Base-by-base conservation (phyloP, 805 yeast species). In the Ogataea henricii region DNA sequence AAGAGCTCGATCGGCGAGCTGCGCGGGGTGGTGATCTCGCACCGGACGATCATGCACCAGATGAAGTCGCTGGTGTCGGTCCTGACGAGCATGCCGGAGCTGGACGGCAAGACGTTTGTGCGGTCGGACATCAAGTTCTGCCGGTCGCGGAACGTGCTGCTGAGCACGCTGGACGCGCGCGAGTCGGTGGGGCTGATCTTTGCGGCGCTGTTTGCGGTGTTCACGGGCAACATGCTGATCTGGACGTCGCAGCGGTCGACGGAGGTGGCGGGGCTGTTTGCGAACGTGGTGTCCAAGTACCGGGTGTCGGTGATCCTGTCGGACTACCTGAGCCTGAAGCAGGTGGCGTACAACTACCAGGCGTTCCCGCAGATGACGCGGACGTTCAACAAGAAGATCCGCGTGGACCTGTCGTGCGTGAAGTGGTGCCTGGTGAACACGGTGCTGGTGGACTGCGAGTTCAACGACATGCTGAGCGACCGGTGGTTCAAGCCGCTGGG, bases 401-500 rank as follows among this genome's bases (percentile, higher is more conserved):
- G 81, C 44, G 89, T 89, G 2, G 90, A 91, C 61, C 74, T 94
- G 30, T 81, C 91, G 0, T 77, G 87, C 21, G 83, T 94, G 2
- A 81, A 83, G 56, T 91, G 97, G 92, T 95, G 96, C 40, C 68
- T 94, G 30, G 89, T 95, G 9, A 89, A 89, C 55, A 87, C 97
- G 1, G 76, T 86, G 6, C 87, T 95, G 0, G 89, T 91, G 4
- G 98, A 94, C 62, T 88, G 96, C 5, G 99, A 94, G 55, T 92
- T 92, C 55, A 81, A 90, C 56, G 96, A 89, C 54, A 84, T 94
- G 63, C 72, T 94, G 34, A 82, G 95, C 10, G 92, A 89, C 54
- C 76, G 98, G 48, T 94, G 96, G 89, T 73, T 94, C 40, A 79
- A 83, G 54, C 97, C 98, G 2, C 67, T 94, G 45, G 99, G 99